Evolutionary conservation across 2,329 filamentous ascomycete species (phyloP), one percentile per base, ranked within the genome.

Genomic region (Aureobasidium lini): DNA sequence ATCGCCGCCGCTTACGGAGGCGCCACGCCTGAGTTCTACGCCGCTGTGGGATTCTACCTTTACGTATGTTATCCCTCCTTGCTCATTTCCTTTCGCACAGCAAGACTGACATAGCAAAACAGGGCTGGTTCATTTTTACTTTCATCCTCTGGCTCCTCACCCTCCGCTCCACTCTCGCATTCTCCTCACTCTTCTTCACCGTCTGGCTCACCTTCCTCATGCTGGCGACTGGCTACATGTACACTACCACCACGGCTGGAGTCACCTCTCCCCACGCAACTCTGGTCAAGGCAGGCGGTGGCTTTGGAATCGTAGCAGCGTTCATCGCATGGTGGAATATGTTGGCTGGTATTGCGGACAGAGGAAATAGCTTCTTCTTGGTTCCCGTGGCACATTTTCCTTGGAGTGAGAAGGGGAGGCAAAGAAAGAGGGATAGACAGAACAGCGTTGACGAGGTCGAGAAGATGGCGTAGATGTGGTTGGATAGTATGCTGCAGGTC

Each of bases 291-390:
- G 83, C 87, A 4, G 90, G 88, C 63, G 90, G 90, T 57, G 79
- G 85, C 62, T 93, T 94, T 69, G 90, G 90, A n/a, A 80, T 94
- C 62, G 67, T 94, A 6, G 84, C 89, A 1, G 88, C 89, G 0
- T 94, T 95, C 70, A 70, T 89, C 59, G 89, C 90, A 4, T 95
- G 90, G 90, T 95, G 93, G 75, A 91, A 90, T 68, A 89, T 90
- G 39, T 50, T 61, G 13, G 48, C 62, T 6, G 89, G 89, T 83
- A 83, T 94, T 60, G 86, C 87, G 62, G 89, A 94, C 66, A 73
- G 69, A 56, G 76, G 61, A 1, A 70, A 69, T 43, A 66, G 64
- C 46, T 68, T 67, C 62, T 67, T 67, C 36, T 54, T 65, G n/a
- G 47, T 64, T 40, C 68, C 64, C 32, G 70, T 73, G 36, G 54